Conservation (phyloP, 257 asterid genomes). For the Catharanthus roseus region DNA sequence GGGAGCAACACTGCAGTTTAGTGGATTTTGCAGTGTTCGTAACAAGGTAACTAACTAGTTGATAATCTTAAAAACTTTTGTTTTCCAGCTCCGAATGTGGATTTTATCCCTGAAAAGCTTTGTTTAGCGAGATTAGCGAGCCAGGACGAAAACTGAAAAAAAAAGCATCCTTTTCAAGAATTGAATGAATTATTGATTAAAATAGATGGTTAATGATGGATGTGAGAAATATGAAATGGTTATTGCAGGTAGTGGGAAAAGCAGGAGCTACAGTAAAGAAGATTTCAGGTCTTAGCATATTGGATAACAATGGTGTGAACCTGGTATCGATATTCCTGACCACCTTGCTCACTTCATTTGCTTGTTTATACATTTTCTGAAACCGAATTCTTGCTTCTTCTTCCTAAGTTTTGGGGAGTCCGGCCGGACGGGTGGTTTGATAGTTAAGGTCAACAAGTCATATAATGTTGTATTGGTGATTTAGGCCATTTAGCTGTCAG, state of each 20-base stretch:
- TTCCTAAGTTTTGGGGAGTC: background rate
- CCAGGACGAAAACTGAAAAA: too few species aligned
- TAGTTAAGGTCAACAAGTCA: too few species aligned
- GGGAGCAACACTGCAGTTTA: conserved; percentile 93
- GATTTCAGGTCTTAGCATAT: conserved; percentile 70
- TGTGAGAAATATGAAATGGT: background rate
- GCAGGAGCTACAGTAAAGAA: conserved; percentile 87
- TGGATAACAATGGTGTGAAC: conserved; percentile 87
- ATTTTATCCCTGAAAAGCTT: background rate
- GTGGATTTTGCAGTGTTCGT: conserved; percentile 86
- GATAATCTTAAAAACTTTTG: background rate
- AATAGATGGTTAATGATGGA: background rate
- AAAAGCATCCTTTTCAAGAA: background rate
- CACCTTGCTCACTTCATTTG: conserved; percentile 46
- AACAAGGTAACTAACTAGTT: conserved; percentile 60
- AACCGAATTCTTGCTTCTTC: background rate
- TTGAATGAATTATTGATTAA: too few species aligned
- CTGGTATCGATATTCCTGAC: conserved; percentile 67
- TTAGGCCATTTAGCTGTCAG: too few species aligned
- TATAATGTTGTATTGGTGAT: too few species aligned
- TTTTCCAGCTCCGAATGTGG: background rate
- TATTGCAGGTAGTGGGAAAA: conserved; percentile 55
- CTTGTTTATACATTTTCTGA: conserved; percentile 62
- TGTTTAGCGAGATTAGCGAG: background rate
- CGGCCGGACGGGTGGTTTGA: too few species aligned